Conservation (phyloP, 1,284 basidiomycete species). For the Pyrrhoderma lamaoense region DNA sequence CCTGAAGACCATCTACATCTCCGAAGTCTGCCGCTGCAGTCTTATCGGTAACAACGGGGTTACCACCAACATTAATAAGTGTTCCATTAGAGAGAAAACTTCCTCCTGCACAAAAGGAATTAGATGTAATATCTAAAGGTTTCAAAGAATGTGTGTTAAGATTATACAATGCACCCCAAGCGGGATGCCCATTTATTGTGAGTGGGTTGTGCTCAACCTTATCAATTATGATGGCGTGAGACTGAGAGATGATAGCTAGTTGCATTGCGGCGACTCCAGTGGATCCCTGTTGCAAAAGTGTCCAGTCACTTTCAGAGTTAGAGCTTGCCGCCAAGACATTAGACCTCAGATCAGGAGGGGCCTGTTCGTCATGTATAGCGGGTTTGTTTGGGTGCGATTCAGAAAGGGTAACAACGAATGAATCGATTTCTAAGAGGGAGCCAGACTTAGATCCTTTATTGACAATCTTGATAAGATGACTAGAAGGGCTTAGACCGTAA, state of each 20-base stretch:
- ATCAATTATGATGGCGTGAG: constrained; percentile 70
- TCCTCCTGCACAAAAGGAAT: constrained; percentile 87
- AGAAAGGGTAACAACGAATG: constrained; percentile 50
- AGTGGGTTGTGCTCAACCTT: constrained; percentile 83
- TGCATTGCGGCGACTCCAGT: constrained; percentile 85
- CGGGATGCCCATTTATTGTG: constrained; percentile 61
- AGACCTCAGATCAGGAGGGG: constrained; percentile 13
- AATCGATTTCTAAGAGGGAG: constrained; percentile 49
- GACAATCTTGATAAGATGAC: constrained; percentile 58
- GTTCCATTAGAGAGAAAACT: constrained; percentile 71
- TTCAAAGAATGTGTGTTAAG: constrained; percentile 53
- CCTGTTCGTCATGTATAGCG: not conserved
- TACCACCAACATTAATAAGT: constrained; percentile 69
- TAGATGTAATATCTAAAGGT: constrained; percentile 62
- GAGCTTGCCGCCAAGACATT: constrained; percentile 14
- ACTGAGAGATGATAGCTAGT: constrained; percentile 58
- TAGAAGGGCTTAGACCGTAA: constrained; percentile 43
- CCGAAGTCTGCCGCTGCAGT: constrained; percentile 69
- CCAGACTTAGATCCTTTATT: constrained; percentile 41
- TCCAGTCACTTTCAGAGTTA: constrained; percentile 31
- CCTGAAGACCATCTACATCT: constrained; percentile 66
- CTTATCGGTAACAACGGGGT: constrained; percentile 57
- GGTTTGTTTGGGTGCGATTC: not conserved
- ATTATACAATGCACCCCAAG: constrained; percentile 74
- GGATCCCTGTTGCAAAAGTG: constrained; percentile 47